phyloP scores from a whole-genome alignment of 768 basidiomycete species.

The Pleurotus tuber-regium region DNA sequence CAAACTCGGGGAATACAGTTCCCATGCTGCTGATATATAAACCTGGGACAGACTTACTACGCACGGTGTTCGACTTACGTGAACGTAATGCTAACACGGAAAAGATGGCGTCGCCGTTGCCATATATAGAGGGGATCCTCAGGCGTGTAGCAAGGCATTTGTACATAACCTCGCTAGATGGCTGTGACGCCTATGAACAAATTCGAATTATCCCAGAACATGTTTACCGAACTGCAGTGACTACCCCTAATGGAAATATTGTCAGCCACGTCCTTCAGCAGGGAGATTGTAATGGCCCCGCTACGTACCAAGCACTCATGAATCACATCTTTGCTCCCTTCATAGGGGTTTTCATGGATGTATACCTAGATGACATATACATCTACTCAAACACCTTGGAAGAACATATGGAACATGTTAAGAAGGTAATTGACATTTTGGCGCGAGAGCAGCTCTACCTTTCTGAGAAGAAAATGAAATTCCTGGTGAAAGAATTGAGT shows the following conservation, averaged over 20 bases:
- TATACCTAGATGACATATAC: constrained; percentile 34
- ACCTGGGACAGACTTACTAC: constrained; percentile 22
- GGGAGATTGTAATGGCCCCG: constrained; percentile 27
- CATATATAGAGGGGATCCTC: constrained; percentile 37
- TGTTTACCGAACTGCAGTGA: constrained; percentile 19
- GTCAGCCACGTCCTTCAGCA: constrained; percentile 25
- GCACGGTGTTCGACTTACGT: constrained; percentile 33
- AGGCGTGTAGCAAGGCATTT: constrained; percentile 23
- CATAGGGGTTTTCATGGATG: constrained; percentile 26
- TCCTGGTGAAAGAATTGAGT: constrained; percentile 13
- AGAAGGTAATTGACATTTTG: constrained; percentile 24
- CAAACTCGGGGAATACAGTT: not conserved
- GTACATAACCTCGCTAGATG: constrained; percentile 32
- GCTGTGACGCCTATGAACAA: constrained; percentile 40
- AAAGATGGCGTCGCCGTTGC: constrained; percentile 33
- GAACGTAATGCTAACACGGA: constrained; percentile 36
- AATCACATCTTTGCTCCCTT: constrained; percentile 26
- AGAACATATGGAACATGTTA: constrained; percentile 29
- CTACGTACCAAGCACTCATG: constrained; percentile 38
- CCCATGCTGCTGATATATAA: constrained; percentile 25
- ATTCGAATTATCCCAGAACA: constrained; percentile 23
- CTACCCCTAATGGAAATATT: constrained; percentile 29
- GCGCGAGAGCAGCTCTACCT: constrained; percentile 26
- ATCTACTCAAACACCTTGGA: constrained; percentile 29
- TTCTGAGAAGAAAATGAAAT: constrained; percentile 22